Conservation (phyloP, 2,329 filamentous ascomycete genomes). For the Chaetomium sp. region DNA sequence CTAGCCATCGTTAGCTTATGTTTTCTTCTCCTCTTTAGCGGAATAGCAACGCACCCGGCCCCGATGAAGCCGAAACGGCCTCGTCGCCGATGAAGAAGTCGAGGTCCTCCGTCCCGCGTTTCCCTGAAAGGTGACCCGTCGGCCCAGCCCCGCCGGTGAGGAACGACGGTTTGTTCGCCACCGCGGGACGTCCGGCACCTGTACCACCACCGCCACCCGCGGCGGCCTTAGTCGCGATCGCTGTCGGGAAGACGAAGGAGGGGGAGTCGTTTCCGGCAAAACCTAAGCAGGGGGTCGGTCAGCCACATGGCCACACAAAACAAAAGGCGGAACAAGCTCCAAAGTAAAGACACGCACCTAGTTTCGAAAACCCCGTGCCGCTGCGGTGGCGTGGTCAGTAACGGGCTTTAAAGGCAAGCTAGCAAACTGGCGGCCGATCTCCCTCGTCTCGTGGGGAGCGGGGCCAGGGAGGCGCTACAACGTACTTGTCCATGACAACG, state of each 20-base stretch:
- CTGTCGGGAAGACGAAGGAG: constrained; percentile 98
- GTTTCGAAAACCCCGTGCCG: constrained; percentile 98
- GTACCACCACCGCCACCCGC: constrained; percentile 59
- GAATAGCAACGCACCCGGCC: constrained; percentile 43
- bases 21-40: not conserved
- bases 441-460: constrained; percentile 18
- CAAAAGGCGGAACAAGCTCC: not conserved
- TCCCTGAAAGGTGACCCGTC: constrained; percentile 74
- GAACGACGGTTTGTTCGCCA: constrained; percentile 93
- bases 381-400: constrained; percentile 42
- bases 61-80: constrained; percentile 73
- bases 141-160: constrained; percentile 84
- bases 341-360: constrained; percentile 56
- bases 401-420: constrained; percentile 36
- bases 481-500: constrained; percentile 99
- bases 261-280: constrained; percentile 99
- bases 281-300: constrained; percentile 47
- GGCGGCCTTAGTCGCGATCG: constrained; percentile 88
- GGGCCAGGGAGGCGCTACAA: constrained; percentile 24
- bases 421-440: constrained; percentile 11
- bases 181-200: constrained; percentile 80
- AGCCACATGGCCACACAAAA: constrained; percentile 16
- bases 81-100: constrained; percentile 99
- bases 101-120: constrained; percentile 93
- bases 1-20: constrained; percentile 36